These are phyloP conservation scores for Poa annua DNA, from an alignment of 176 grass and related monocot genomes.

Conservation along the genomic window DNA sequence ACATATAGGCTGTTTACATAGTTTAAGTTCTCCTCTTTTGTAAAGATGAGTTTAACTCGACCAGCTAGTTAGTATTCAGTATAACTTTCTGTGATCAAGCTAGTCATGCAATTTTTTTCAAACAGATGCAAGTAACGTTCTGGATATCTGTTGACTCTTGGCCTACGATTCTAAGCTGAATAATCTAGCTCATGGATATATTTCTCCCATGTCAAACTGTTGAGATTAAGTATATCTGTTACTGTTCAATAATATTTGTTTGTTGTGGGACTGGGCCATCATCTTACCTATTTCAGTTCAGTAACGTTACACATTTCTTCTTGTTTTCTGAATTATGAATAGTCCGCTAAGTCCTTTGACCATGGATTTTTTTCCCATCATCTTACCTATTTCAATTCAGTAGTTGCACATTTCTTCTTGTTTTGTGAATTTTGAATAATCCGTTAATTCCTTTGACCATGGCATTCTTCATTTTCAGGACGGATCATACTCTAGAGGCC, in stretches of 20 bases:
- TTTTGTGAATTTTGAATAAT: slow-evolving; percentile 11
- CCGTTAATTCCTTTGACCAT: slow-evolving; percentile 20
- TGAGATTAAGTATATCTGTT: slow-evolving; percentile 20
- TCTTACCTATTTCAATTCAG: slow-evolving; percentile 19
- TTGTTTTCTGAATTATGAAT: slow-evolving; percentile 23
- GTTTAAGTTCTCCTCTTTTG: neutral
- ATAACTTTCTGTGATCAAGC: slow-evolving; percentile 15
- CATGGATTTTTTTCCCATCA: neutral
- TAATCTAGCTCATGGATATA: slow-evolving; percentile 14
- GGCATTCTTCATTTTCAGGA: slow-evolving; percentile 64
- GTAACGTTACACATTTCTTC: slow-evolving; percentile 11
- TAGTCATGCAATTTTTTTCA: neutral
- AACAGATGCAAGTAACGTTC: neutral
- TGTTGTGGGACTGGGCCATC: neutral
- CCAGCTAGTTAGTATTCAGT: neutral
- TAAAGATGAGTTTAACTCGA: neutral
- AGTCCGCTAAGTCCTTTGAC: slow-evolving; percentile 18
- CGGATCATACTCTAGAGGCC: slow-evolving; percentile 97
- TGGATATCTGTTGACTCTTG: neutral
- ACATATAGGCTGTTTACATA: slow-evolving; percentile 8
- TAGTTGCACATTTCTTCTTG: slow-evolving; percentile 24
- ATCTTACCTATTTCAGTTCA: slow-evolving; percentile 16
- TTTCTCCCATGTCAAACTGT: neutral
- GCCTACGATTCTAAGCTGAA: neutral
- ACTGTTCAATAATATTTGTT: slow-evolving; percentile 10